Evolutionary conservation across 2,329 filamentous ascomycete species (phyloP), one percentile per base, ranked within the genome.

Genomic region (Cytospora piceicola): DNA sequence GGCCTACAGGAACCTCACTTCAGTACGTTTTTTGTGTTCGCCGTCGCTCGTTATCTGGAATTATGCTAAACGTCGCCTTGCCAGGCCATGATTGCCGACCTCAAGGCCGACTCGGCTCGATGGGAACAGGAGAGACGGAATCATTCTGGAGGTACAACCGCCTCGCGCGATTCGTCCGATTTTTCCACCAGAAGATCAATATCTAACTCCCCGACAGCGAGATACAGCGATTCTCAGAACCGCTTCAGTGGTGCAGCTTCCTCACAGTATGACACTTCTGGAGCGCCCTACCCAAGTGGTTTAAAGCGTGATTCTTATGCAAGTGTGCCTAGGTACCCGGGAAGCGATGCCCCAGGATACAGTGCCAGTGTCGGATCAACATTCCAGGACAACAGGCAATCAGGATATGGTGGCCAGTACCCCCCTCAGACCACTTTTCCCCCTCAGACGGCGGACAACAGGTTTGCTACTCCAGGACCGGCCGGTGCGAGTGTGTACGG

Each of bases 1-100:
- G 58, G 90, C 90, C 68, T 93, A 93, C 78, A 86, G 90, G 69
- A 92, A 92, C 75, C 79, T 93, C 74, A 93, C 90, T 71, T 88
- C 89, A 73, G 90, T 93, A 84, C 80, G 88, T 80, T 55, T 55
- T 63, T 56, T 53, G 29, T 68, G 34, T 2, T 56, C 29, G 32
- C 52, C 20, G n/a, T 39, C 34, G 30, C 15, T 27, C 51, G 9
- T 27, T 24, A 34, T 52, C 39, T 51, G n/a, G 52, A 27, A 34
- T n/a, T 15, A 36, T 54, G 17, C 61, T 60, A 39, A 61, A 42
- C 22, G 15, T 49, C 32, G 24, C 17, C 24, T 29, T 12, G 14
- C n/a, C 70, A 88, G 85, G 84, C 85, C 65, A 88, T 88, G 85
- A 88, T 88, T 61, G 84, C 85, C 74, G 85, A 87, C 71, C 77